These are phyloP conservation scores for Chrysoporthe puriensis DNA, from an alignment of 2,329 filamentous ascomycete species.

Conservation along the genomic window DNA sequence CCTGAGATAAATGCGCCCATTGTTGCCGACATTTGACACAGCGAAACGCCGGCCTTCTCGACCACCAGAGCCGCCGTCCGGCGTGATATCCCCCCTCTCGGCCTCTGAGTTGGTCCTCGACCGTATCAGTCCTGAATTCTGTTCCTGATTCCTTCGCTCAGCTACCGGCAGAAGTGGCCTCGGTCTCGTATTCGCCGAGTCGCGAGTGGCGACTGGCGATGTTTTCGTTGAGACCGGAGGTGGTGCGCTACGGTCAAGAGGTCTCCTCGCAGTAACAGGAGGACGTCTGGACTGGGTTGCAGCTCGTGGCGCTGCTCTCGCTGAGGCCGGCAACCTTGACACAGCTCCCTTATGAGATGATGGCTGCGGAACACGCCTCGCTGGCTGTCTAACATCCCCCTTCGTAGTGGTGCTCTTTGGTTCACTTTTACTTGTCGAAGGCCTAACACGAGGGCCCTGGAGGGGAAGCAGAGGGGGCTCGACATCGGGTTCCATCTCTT, in stretches of 20 bases:
- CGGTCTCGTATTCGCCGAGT: conserved; percentile 30
- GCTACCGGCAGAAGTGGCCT: conserved; percentile 51
- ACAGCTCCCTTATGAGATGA: conserved; percentile 17
- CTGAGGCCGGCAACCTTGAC: conserved; percentile 18
- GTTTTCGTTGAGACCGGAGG: neutral
- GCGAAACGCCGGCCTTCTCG: conserved; percentile 75
- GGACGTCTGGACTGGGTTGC: conserved; percentile 23
- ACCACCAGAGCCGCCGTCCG: conserved; percentile 63
- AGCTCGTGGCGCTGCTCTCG: conserved; percentile 21
- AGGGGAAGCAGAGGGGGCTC: conserved; percentile 28
- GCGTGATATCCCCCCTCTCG: conserved; percentile 59
- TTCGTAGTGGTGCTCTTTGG: conserved; percentile 10
- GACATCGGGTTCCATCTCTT: conserved; percentile 29
- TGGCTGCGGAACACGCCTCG: conserved; percentile 15
- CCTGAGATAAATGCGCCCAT: conserved; percentile 82
- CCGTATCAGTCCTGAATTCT: conserved; percentile 40
- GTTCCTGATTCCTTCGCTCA: conserved; percentile 50
- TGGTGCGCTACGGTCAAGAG: conserved; percentile 12
- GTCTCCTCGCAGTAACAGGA: conserved; percentile 14
- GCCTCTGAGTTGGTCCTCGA: conserved; percentile 57
- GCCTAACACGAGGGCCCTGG: conserved; percentile 21
- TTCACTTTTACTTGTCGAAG: conserved; percentile 4
- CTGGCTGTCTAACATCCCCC: conserved; percentile 12
- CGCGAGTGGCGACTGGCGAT: conserved; percentile 21
- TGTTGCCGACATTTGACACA: conserved; percentile 81